Conservation (phyloP, 805 yeast species). For the Wickerhamomyces strasburgensis region DNA sequence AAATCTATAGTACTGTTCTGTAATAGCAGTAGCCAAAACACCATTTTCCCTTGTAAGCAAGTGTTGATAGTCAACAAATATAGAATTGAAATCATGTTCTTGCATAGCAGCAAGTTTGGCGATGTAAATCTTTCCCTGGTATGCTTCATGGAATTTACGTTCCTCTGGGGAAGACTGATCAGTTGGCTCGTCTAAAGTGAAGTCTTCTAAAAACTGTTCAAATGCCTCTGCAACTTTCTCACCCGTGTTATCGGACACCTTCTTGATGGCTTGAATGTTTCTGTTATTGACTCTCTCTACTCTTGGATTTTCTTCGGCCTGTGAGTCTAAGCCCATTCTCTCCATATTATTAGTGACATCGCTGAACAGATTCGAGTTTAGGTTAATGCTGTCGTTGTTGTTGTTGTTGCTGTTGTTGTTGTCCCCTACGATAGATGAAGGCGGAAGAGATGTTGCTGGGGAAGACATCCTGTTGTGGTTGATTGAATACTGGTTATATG, state of each 20-base stretch:
- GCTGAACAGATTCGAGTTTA: conserved; percentile 9
- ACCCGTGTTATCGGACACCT: conserved; percentile 86
- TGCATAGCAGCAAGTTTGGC: conserved; percentile 81
- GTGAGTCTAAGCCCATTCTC: conserved; percentile 6
- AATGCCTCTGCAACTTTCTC: conserved; percentile 91
- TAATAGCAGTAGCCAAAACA: conserved; percentile 81
- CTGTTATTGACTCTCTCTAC: conserved; percentile 42
- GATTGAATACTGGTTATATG: neutral
- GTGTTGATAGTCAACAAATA: conserved; percentile 84
- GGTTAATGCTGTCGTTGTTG: too few relatives aligned
- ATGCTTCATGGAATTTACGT: conserved; percentile 32
- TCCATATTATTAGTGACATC: conserved; percentile 21
- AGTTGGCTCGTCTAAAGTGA: conserved; percentile 34
- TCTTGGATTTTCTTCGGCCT: conserved; percentile 9
- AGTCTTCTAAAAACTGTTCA: conserved; percentile 75
- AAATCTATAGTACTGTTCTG: conserved; percentile 90
- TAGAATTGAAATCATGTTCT: conserved; percentile 64
- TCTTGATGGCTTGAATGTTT: conserved; percentile 66
- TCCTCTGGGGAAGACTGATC: conserved; percentile 27
- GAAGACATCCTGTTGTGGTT: conserved; percentile 9
- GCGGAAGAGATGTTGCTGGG: conserved; percentile 12
- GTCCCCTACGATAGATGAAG: conserved; percentile 10
- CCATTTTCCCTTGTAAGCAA: conserved; percentile 73
- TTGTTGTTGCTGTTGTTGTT: too few relatives aligned
- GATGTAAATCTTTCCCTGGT: conserved; percentile 58